Percentiles rank a stretch among this genome's conserved stretches.
These are phyloP conservation scores for Fusarium sp. DNA, from an alignment of 2,329 filamentous ascomycete genomes.

Conservation along the genomic window DNA sequence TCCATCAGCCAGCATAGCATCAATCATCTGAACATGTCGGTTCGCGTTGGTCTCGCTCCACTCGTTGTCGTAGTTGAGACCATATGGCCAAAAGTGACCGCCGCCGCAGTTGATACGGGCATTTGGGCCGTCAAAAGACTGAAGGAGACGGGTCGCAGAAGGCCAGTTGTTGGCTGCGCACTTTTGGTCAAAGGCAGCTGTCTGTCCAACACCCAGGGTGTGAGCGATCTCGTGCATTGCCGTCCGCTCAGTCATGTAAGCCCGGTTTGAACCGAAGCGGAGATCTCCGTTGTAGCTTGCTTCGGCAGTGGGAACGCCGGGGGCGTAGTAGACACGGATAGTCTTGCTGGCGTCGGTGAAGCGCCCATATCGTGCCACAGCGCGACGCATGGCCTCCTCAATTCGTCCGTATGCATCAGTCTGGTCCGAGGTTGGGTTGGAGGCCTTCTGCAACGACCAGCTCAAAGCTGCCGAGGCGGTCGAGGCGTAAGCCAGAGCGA, in stretches of 20 bases:
- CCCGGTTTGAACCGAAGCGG: constrained; percentile 58
- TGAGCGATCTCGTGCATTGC: constrained; percentile 62
- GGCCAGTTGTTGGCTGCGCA: constrained; percentile 58
- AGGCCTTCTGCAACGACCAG: constrained; percentile 51
- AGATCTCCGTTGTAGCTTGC: constrained; percentile 59
- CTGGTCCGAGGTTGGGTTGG: constrained; percentile 57
- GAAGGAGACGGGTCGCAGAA: constrained; percentile 53
- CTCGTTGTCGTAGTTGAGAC: constrained; percentile 57
- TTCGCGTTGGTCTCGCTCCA: constrained; percentile 58
- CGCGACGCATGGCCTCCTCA: constrained; percentile 54
- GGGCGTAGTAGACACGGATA: constrained; percentile 55
- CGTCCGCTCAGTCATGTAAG: constrained; percentile 62
- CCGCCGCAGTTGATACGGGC: constrained; percentile 55
- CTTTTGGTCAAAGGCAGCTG: constrained; percentile 51
- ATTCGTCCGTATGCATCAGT: constrained; percentile 58
- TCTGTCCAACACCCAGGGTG: constrained; percentile 61
- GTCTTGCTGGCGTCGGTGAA: constrained; percentile 52
- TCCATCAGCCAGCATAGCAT: constrained; percentile 60
- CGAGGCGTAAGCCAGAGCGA: constrained; percentile 46
- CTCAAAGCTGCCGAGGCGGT: constrained; percentile 52
- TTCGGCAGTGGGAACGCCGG: constrained; percentile 59
- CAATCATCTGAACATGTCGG: constrained; percentile 55
- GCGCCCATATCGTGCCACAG: constrained; percentile 54
- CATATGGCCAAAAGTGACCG: constrained; percentile 56
- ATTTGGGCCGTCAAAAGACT: constrained; percentile 53